A percentile compares a stretch with the other conserved stretches of the same genome.
phyloP scores from a whole-genome alignment of 2,329 filamentous ascomycete genomes.

The Fusarium concolor region DNA sequence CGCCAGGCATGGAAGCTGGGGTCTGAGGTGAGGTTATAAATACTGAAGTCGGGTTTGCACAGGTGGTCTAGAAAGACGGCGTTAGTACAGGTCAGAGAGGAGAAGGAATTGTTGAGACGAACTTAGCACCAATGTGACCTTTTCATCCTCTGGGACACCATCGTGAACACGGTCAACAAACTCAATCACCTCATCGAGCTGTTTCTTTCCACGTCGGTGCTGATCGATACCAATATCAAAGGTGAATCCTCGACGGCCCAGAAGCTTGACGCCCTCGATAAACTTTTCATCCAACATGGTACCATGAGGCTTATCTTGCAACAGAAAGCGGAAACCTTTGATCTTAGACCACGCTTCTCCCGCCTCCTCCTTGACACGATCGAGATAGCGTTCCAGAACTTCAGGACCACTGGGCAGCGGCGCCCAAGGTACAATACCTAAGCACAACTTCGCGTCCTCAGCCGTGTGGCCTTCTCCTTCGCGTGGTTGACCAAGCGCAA shows the following conservation, averaged over 20 bases:
- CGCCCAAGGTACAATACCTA: constrained; percentile 87
- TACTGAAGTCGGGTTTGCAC: constrained; percentile 83
- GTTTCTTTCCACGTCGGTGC: constrained; percentile 78
- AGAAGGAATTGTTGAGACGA: constrained; percentile 48
- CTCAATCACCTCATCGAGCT: constrained; percentile 76
- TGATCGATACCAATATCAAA: constrained; percentile 91
- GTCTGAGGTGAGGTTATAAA: constrained; percentile 67
- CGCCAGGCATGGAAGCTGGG: constrained; percentile 76
- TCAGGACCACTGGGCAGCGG: constrained; percentile 75
- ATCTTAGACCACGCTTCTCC: constrained; percentile 75
- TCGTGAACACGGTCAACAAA: constrained; percentile 77
- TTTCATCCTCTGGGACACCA: constrained; percentile 67
- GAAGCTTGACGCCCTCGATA: constrained; percentile 72
- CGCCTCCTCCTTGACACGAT: constrained; percentile 67
- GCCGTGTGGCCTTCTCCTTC: constrained; percentile 67
- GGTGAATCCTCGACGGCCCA: constrained; percentile 71
- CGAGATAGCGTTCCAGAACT: constrained; percentile 74
- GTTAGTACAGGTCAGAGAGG: constrained; percentile 15
- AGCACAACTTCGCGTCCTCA: constrained; percentile 63
- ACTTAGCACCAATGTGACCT: constrained; percentile 78
- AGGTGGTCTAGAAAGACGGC: constrained; percentile 75
- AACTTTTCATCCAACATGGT: constrained; percentile 73
- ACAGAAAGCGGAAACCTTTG: constrained; percentile 83
- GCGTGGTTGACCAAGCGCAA: constrained; percentile 70
- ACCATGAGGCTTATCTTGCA: constrained; percentile 80